Evolutionary conservation across 2,329 filamentous ascomycete genomes (phyloP), one percentile per base, ranked within the genome.

Genomic region (Teratosphaeria destructans): DNA sequence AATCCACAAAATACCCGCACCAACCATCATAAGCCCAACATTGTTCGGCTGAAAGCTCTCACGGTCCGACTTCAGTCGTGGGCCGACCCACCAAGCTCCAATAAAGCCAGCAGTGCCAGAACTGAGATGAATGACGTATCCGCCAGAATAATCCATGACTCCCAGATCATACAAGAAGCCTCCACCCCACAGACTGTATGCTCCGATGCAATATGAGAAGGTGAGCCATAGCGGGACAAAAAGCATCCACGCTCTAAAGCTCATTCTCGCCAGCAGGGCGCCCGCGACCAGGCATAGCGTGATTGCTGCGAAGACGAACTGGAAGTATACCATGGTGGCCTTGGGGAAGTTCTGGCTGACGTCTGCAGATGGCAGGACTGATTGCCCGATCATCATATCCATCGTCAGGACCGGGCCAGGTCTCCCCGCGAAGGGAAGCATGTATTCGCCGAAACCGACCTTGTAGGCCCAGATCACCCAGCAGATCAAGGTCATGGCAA

Each of bases 151-250:
- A 62, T 81, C 79, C 61, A 81, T 74, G 19, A 79, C 76, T 39
- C 79, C 79, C 52, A 76, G 66, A 47, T 77, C 66, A 64, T 70
- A 77, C 19, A 78, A 67, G 61, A 78, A 79, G 7, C 77, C 77
- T 35, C 77, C 77, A 47, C 76, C 77, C 77, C 77, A 79, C 57
- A 79, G 66, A 56, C 72, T 75, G 63, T 76, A 78, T 0, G 75
- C 75, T n/a, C 72, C 75, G 37, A 78, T 71, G 26, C 71, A 72
- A 63, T 79, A 79, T 52, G 70, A 73, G 61, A 79, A 73, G 0
- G 78, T 80, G 52, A 81, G 67, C 78, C 78, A 81, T 12, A 81
- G 72, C 1, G 79, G 79, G 29, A 80, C 78, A 64, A 79, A 81
- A 19, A 79, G 63, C 75, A 80, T 79, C 79, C 79, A 81, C 37